Evolutionary conservation across 1,139 yeast genomes (phyloP), one percentile per base, ranked within the genome.

Genomic region (Insectozyma bohioensis): DNA sequence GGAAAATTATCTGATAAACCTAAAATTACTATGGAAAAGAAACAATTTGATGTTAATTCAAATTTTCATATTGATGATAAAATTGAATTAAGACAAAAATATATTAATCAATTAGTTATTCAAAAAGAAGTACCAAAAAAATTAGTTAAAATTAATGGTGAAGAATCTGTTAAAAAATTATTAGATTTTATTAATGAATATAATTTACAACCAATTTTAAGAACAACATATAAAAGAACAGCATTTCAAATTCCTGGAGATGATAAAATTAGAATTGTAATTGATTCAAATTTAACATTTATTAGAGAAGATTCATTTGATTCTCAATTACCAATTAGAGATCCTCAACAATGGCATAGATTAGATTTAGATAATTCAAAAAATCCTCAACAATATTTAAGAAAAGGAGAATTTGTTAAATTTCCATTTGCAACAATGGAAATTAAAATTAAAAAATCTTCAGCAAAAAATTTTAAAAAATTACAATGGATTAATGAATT

Each of bases 161-260:
- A 48, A 18, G 45, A 41, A 26, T 44, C 54, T 43, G 70, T 74
- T 36, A 56, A 67, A 14, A 67, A 71, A 28, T 75, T 75, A 35
- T 64, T 88, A 34, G 56, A 67, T 8, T 85, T 82, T 51, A 80
- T 92, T 41, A 58, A 63, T 28, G 79, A 80, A 35, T 72, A 79
- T 47, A 72, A 78, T 39, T 70, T 92, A 43, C 85, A 86, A 58
- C 98, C 98, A 11, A 78, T 86, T 25, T 63, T 92, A 55, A 80
- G 98, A 63, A 78, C 96, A 4, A 76, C 83, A 28, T 88, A 86
- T 61, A 85, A 87, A 28, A 77, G 98, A 59, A 86, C 96, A 11
- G 97, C 97, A 2, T 92, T 92, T 69, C 97, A 92, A 66, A 90
- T 92, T 47, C 98, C 98, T 2, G 97, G 97, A 40, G 97, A 92